Base-by-base conservation (phyloP, 768 basidiomycete genomes). In the Epithele typhae region DNA sequence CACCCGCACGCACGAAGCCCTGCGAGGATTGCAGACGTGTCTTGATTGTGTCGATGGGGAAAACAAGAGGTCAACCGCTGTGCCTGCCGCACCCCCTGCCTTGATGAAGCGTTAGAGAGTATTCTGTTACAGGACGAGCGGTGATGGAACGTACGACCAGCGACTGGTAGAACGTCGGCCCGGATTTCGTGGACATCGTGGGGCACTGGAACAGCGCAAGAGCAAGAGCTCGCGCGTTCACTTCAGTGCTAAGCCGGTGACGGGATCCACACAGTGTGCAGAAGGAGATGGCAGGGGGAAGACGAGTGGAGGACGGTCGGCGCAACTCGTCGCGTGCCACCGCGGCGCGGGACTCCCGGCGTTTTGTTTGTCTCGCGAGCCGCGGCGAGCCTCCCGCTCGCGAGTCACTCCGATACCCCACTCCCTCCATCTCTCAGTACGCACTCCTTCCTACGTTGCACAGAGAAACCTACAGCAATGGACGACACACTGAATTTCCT, bases 31-130 rank as follows among this genome's bases (percentile, higher is more conserved):
- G 95, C 25, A 96, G 75, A 39, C 95, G 84, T 32, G 96, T 98
- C 69, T 99, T 99, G 63, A 98, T 68, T 1, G 95, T 96, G 69
- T 99, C 95, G 47, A 99, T 82, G 1, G 95, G 95, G 65, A 92
- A 99, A 71, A 99, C 93, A 18, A 96, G 77, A 97, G 77, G 68
- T 99, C 95, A 15, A 97, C 95, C 2, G 92, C 77, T 7, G 91
- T 87, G 22, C 95, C 95, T 25, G 96, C 92, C n/a, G 84, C 64
- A 18, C 87, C 94, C 21, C 95, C 92, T 35, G 90, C 86, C 87
- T 92, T 56, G 15, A 14, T 30, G 7, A 14, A 7, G 27, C 27
- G 27, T 30, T 14, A 7, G 27, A 7, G 7, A 30, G 27, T 14
- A 7, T 30, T 30, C 27, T 7, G 27, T 30, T 30, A 30, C 27